Evolutionary conservation across 2,329 filamentous ascomycete genomes (phyloP).

Genomic region (Magnaporthiopsis incrustans): DNA sequence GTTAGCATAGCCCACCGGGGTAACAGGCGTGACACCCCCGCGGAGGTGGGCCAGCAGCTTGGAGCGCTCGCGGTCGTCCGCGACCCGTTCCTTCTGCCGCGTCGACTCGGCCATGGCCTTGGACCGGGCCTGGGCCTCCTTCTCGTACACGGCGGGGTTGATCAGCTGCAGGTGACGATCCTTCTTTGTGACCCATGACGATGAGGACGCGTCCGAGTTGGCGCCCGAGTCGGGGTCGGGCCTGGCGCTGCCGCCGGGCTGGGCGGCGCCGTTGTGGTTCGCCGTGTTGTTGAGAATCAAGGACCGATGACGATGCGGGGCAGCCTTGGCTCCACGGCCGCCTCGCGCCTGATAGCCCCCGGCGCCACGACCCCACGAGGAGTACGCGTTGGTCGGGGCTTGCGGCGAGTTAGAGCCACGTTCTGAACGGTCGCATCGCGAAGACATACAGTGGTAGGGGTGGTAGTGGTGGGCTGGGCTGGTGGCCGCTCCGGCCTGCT

Average conservation of each 20-base stretch:
- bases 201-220: constrained; percentile 26
- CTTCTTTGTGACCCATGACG: constrained; percentile 61
- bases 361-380: constrained; percentile 4
- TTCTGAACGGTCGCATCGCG: not conserved
- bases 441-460: constrained; percentile 28
- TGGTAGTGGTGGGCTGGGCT: constrained; percentile 17
- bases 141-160: constrained; percentile 70
- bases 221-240: constrained; percentile 20
- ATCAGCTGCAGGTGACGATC: constrained; percentile 78
- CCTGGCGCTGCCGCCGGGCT: constrained; percentile 13
- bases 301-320: constrained; percentile 40
- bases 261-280: constrained; percentile 18
- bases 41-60: constrained; percentile 43
- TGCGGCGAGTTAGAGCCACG: constrained; percentile 1
- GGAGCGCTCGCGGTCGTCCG: constrained; percentile 49
- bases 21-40: constrained; percentile 14
- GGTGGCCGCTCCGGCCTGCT: constrained; percentile 36
- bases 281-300: constrained; percentile 52
- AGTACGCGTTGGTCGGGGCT: not conserved
- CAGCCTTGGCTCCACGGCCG: constrained; percentile 28
- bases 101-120: constrained; percentile 66
- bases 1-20: not conserved
- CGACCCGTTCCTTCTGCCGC: constrained; percentile 45
- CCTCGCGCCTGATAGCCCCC: constrained; percentile 17
- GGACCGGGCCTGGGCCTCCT: constrained; percentile 58